phyloP scores from a whole-genome alignment of 768 basidiomycete genomes.

The Leccinum longicurvipes region DNA sequence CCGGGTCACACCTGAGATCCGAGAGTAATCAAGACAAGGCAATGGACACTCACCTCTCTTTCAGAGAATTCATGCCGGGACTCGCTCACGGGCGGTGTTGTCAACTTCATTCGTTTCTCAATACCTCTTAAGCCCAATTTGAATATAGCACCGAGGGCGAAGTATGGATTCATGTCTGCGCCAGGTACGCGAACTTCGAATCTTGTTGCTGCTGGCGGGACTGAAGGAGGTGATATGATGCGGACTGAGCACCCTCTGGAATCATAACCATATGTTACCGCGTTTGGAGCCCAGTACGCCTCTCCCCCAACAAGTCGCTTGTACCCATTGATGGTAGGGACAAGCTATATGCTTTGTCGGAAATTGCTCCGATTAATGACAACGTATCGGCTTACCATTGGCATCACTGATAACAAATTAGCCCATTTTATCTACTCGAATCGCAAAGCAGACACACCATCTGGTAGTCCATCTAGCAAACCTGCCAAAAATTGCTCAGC shows the following conservation, averaged over 20 bases:
- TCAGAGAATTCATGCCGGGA: constrained; percentile 40
- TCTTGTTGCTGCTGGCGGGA: constrained; percentile 76
- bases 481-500: constrained; percentile 96
- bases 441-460: constrained; percentile 49
- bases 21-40: background rate
- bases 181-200: constrained; percentile 95
- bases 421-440: background rate
- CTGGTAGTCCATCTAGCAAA: constrained; percentile 81
- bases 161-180: constrained; percentile 96
- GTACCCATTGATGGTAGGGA: constrained; percentile 94
- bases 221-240: constrained; percentile 88
- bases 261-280: constrained; percentile 94
- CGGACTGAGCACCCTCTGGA: constrained; percentile 90
- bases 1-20: background rate
- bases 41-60: constrained; percentile 51
- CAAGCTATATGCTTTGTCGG: constrained; percentile 44
- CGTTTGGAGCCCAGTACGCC: constrained; percentile 92
- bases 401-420: constrained; percentile 58
- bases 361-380: background rate
- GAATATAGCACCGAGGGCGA: constrained; percentile 84
- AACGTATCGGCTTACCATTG: constrained; percentile 53
- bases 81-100: constrained; percentile 62
- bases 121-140: constrained; percentile 86
- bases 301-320: constrained; percentile 94
- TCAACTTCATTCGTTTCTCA: constrained; percentile 64